phyloP scores from a whole-genome alignment of 1,284 basidiomycete genomes.

The Ustilago esculenta region DNA sequence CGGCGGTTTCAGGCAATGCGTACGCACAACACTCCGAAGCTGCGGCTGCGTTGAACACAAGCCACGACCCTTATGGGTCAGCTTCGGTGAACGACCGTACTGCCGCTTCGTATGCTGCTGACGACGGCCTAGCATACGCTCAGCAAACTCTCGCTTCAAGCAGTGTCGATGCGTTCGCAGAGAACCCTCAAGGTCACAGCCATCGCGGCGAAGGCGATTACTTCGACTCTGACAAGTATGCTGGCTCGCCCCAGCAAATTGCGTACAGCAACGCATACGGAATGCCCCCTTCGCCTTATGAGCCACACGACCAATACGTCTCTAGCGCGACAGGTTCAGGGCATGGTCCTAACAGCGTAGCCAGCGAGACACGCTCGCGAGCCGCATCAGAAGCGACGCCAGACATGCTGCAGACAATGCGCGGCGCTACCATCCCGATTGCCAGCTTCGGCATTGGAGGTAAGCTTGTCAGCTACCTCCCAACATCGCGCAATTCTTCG shows the following conservation, averaged over 20 bases:
- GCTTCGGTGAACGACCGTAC: slow-evolving; percentile 4
- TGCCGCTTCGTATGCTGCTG: slow-evolving; percentile 12
- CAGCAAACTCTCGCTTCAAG: background rate
- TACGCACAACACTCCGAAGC: background rate
- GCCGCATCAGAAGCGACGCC: slow-evolving; percentile 19
- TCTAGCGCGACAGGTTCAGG: slow-evolving; percentile 13
- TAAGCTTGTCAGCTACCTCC: slow-evolving; percentile 61
- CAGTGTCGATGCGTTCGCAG: slow-evolving; percentile 3
- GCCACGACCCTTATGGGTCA: slow-evolving; percentile 17
- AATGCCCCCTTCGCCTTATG: slow-evolving; percentile 28
- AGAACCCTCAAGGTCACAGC: background rate
- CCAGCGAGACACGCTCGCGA: slow-evolving; percentile 20
- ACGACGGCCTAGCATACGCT: background rate
- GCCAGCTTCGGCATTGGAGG: slow-evolving; percentile 63
- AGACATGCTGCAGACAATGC: slow-evolving; percentile 56
- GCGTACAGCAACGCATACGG: slow-evolving; percentile 12
- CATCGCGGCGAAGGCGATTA: slow-evolving; percentile 9
- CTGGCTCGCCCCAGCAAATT: slow-evolving; percentile 24
- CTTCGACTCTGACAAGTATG: slow-evolving; percentile 16
- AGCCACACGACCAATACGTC: slow-evolving; percentile 26
- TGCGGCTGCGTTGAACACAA: slow-evolving; percentile 4
- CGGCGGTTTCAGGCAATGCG: slow-evolving; percentile 3
- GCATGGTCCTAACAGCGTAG: slow-evolving; percentile 10
- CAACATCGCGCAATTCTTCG: slow-evolving; percentile 24
- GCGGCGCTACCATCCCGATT: slow-evolving; percentile 53